Evolutionary conservation across 176 grass and related monocot genomes (phyloP).

Genomic region (Alopecurus myosuroides): DNA sequence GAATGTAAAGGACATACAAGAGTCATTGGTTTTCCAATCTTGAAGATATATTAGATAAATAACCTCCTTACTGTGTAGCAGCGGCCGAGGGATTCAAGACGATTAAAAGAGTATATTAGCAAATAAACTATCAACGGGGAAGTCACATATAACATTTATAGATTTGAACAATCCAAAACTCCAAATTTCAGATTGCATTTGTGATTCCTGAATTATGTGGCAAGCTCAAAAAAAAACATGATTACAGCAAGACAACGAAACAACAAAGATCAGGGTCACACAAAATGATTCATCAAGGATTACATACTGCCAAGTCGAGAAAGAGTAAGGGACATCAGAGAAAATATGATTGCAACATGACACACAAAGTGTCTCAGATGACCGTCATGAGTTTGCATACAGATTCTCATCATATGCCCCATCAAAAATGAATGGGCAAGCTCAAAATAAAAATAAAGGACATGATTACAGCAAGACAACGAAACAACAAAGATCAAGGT

Average conservation of each 20-base stretch:
- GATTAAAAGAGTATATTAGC: neutral
- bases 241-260: neutral
- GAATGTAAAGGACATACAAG: neutral
- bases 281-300: neutral
- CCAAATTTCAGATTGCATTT: neutral
- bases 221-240: neutral
- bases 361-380: constrained; percentile 6
- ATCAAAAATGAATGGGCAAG: neutral
- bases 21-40: neutral
- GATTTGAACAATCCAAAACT: neutral
- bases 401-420: neutral
- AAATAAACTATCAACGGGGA: neutral
- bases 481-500: neutral
- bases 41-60: neutral
- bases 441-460: no score
- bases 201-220: neutral
- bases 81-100: neutral
- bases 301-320: neutral
- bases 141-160: neutral
- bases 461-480: no score
- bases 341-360: constrained; percentile 7
- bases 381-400: constrained; percentile 1
- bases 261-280: neutral
- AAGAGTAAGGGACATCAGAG: neutral
- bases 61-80: neutral